Evolutionary conservation across 78 protist species (phyloP).

Genomic region (Trichosphaerium sp.): DNA sequence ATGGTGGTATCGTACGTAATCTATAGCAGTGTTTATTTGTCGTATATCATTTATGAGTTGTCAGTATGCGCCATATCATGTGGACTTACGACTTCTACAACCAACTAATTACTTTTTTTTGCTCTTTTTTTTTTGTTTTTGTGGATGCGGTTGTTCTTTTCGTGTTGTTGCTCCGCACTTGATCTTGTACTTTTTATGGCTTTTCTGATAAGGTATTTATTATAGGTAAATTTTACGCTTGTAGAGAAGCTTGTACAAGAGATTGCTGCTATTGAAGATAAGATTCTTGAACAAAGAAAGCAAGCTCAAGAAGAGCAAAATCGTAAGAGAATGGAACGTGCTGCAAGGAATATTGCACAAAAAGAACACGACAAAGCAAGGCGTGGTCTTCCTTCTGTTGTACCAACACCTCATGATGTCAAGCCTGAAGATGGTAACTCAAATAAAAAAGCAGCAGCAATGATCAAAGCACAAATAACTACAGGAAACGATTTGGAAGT

Average conservation of each 20-base stretch:
- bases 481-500: neutral
- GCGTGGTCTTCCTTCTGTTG: neutral
- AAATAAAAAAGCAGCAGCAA: neutral
- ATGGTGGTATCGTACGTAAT: slow-evolving; percentile 22
- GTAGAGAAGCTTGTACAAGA: neutral
- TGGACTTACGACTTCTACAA: no score
- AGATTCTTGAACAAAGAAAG: neutral
- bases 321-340: neutral
- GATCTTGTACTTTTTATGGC: neutral
- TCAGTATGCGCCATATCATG: no score
- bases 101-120: neutral
- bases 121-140: neutral
- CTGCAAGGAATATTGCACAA: neutral
- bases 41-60: no score
- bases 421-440: neutral
- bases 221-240: neutral
- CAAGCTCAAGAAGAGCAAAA: neutral
- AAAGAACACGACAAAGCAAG: neutral
- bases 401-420: neutral
- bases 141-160: neutral
- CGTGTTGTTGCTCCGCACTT: neutral
- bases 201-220: neutral
- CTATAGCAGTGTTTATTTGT: no score
- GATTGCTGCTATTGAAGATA: neutral
- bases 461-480: neutral